Percentiles rank a stretch among this genome's conserved stretches.
These are phyloP conservation scores for Colletotrichum camelliae DNA, from an alignment of 2,329 filamentous ascomycete genomes.

Conservation along the genomic window DNA sequence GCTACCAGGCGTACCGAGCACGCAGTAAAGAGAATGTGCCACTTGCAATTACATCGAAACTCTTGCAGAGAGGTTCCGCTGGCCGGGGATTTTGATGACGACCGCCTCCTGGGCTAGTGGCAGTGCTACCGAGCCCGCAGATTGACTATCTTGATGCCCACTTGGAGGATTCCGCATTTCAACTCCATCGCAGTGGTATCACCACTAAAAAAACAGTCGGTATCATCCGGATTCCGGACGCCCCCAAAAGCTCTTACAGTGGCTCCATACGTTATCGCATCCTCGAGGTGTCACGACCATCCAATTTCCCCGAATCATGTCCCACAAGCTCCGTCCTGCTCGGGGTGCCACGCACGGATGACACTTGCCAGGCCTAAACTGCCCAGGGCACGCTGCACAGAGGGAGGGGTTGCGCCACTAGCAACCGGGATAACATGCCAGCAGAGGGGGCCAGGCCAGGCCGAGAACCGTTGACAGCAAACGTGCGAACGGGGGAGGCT, in stretches of 20 bases:
- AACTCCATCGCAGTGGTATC: neutral
- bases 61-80: neutral
- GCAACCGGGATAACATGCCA: constrained; percentile 3
- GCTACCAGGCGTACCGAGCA: neutral
- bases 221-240: constrained; percentile 21
- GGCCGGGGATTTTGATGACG: constrained; percentile 20
- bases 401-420: neutral
- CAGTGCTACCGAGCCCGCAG: constrained; percentile 10
- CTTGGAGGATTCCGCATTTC: neutral
- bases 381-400: neutral
- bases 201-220: constrained; percentile 9
- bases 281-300: constrained; percentile 3
- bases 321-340: constrained; percentile 9
- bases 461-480: constrained; percentile 8
- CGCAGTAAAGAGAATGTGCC: neutral
- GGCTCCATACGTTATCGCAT: neutral
- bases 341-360: constrained; percentile 14
- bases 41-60: constrained; percentile 2
- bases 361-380: neutral
- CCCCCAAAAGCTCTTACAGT: neutral
- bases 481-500: neutral
- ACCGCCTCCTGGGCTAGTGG: constrained; percentile 14
- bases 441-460: constrained; percentile 1
- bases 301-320: constrained; percentile 23
- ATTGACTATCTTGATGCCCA: constrained; percentile 5